Percentiles rank a stretch among this genome's conserved stretches.
Conservation (phyloP, 2,329 filamentous ascomycete species). For the Aspergillus tanneri region DNA sequence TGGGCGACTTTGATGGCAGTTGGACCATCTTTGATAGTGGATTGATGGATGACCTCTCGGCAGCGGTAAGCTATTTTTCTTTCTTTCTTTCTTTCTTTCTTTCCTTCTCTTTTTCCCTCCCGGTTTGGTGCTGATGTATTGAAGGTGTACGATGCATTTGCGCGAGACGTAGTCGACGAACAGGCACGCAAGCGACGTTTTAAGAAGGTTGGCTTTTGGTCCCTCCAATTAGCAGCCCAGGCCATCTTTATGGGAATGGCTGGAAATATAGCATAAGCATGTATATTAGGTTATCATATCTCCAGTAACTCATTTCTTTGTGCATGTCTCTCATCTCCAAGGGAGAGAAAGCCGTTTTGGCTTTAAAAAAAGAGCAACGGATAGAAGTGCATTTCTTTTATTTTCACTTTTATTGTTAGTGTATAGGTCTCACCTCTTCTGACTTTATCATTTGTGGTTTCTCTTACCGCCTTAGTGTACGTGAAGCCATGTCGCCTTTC, state of each 20-base stretch:
- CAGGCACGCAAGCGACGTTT: slow-evolving; percentile 81
- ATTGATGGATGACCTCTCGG: slow-evolving; percentile 87
- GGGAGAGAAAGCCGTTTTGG: too few relatives aligned
- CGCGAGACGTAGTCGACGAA: slow-evolving; percentile 83
- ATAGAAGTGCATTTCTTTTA: too few relatives aligned
- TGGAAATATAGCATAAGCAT: slow-evolving; percentile 64
- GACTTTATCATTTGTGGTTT: too few relatives aligned
- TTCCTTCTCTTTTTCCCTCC: neutral
- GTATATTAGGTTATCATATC: slow-evolving; percentile 24
- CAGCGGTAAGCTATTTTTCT: slow-evolving; percentile 57
- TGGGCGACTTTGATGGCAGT: slow-evolving; percentile 86
- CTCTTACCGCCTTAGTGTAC: too few relatives aligned
- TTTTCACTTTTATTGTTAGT: too few relatives aligned
- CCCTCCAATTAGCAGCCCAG: slow-evolving; percentile 84
- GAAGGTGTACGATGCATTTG: slow-evolving; percentile 87
- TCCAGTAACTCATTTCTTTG: too few relatives aligned
- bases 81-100: neutral
- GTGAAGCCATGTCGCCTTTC: too few relatives aligned
- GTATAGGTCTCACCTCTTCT: too few relatives aligned
- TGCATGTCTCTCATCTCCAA: too few relatives aligned
- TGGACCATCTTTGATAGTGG: slow-evolving; percentile 95
- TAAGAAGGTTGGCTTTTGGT: slow-evolving; percentile 97
- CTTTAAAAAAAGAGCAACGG: too few relatives aligned
- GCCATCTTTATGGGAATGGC: slow-evolving; percentile 94
- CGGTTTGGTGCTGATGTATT: slow-evolving; percentile 12